Evolutionary conservation across 768 basidiomycete genomes (phyloP), one percentile per base, ranked within the genome.

Genomic region (Boletus sensibilis): DNA sequence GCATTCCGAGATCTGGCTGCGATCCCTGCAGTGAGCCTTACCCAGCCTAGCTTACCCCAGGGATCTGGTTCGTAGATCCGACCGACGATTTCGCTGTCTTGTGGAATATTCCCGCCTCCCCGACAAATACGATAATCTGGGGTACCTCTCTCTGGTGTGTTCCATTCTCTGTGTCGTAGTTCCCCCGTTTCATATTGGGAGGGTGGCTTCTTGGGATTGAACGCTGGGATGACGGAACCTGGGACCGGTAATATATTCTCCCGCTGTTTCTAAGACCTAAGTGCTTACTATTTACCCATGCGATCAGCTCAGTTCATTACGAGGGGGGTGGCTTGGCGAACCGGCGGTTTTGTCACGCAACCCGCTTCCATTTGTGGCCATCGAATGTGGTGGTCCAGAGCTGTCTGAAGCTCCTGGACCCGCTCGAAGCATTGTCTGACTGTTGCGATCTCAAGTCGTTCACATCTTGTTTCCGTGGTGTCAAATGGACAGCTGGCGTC

Each of bases 21-120:
- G 60, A 63, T 61, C 37, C 25, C 8, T 52, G 39, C 47, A 50
- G 58, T 50, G 64, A 56, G 33, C 38, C 38, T 45, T 53, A 29
- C 54, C 50, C 44, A 48, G 58, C 48, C 61, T 54, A 27, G 31
- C 38, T 45, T 53, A 33, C 54, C 48, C 56, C 46, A 34, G 31
- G 60, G 52, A 64, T 63, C 53, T 56, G n/a, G 34, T 29, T 42
- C 27, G 23, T 55, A 62, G 67, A 68, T 68, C 63, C 56, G 59
- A 59, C 38, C 41, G 27, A 29, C 27, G 8, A 43, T 56, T 58
- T 50, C 45, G 55, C 48, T 52, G 18, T 13, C 20, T 53, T 56
- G 12, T 20, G 18, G 43, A 8, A 37, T 46, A n/a, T 53, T 34
- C 43, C 21, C 13, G 23, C 35, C 39, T 33, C 16, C 27, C 42